Percentiles rank a stretch among this genome's conserved stretches.
Evolutionary conservation across 768 basidiomycete species (phyloP).

Genomic region (Sarcodon aspratus): DNA sequence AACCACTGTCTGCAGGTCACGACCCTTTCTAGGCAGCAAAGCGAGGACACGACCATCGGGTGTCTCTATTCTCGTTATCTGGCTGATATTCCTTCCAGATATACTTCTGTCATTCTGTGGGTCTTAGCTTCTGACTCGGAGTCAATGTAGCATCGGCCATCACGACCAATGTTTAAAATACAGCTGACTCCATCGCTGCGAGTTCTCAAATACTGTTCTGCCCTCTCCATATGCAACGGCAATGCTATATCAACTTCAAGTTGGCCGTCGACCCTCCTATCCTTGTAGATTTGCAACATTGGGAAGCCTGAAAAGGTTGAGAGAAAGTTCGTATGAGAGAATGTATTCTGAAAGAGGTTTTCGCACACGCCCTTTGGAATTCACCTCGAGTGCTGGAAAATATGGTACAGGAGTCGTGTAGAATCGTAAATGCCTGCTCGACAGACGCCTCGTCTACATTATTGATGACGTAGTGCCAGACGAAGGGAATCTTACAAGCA

Average conservation of each 20-base stretch:
- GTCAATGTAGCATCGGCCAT: slow-evolving; percentile 80
- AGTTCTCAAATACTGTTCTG: slow-evolving; percentile 45
- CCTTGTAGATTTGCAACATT: slow-evolving; percentile 93
- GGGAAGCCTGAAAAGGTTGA: slow-evolving; percentile 43
- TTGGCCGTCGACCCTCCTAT: slow-evolving; percentile 97
- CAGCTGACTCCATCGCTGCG: slow-evolving; percentile 12
- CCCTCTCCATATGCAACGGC: slow-evolving; percentile 96
- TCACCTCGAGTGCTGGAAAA: slow-evolving; percentile 56
- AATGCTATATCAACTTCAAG: slow-evolving; percentile 99
- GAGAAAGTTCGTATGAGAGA: slow-evolving; percentile 27
- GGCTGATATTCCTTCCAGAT: slow-evolving; percentile 77
- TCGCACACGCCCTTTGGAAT: slow-evolving; percentile 84
- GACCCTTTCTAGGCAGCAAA: slow-evolving; percentile 90
- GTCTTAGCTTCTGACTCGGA: slow-evolving; percentile 44
- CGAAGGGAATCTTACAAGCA: slow-evolving; percentile 74
- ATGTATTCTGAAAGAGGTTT: slow-evolving; percentile 93
- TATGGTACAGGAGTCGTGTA: slow-evolving; percentile 34
- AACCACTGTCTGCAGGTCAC: slow-evolving; percentile 85
- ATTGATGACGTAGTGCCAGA: slow-evolving; percentile 73
- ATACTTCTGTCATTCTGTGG: slow-evolving; percentile 59
- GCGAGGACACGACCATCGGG: slow-evolving; percentile 81
- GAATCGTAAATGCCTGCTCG: slow-evolving; percentile 57
- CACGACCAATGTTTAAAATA: slow-evolving; percentile 51
- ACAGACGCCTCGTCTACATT: slow-evolving; percentile 40
- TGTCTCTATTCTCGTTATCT: slow-evolving; percentile 84